A percentile compares a stretch with the other conserved stretches of the same genome.
Evolutionary conservation across 2,329 filamentous ascomycete species (phyloP).

Genomic region (Paraconiothyrium brasiliense): DNA sequence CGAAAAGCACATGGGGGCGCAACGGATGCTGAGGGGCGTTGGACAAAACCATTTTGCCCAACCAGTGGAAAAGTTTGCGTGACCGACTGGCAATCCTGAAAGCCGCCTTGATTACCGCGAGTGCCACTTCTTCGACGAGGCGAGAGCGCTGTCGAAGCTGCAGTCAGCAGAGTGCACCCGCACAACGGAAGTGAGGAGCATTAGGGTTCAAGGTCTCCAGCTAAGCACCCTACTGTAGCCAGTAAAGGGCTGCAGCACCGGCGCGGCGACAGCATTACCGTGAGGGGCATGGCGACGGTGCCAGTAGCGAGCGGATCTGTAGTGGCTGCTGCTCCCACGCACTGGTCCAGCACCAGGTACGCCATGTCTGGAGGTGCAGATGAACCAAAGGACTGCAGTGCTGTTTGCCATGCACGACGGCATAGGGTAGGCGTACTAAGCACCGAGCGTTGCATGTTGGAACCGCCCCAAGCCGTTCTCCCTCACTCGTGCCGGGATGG

Average conservation of each 20-base stretch:
- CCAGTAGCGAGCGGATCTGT: not conserved
- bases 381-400: not conserved
- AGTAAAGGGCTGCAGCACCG: slow-evolving; percentile 5
- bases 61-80: not conserved
- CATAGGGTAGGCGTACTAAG: slow-evolving; percentile 20
- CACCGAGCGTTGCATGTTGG: slow-evolving; percentile 18
- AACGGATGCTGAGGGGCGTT: not conserved
- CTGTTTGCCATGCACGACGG: slow-evolving; percentile 3
- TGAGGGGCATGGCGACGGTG: not conserved
- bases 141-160: slow-evolving; percentile 7
- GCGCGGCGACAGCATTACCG: not conserved
- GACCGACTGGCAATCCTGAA: not conserved
- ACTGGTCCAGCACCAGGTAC: not conserved
- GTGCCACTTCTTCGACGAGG: not conserved
- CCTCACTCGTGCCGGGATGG: slow-evolving; percentile 16
- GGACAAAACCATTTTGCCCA: not conserved
- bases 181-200: slow-evolving; percentile 4
- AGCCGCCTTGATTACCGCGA: not conserved
- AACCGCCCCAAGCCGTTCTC: slow-evolving; percentile 22
- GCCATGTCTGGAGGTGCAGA: slow-evolving; percentile 2
- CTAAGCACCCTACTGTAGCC: not conserved
- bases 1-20: slow-evolving; percentile 3
- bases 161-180: slow-evolving; percentile 8
- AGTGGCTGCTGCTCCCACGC: not conserved
- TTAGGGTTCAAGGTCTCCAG: slow-evolving; percentile 3